Evolutionary conservation across 2,329 filamentous ascomycete genomes (phyloP).

Genomic region (Aspergillus aculeatinus): DNA sequence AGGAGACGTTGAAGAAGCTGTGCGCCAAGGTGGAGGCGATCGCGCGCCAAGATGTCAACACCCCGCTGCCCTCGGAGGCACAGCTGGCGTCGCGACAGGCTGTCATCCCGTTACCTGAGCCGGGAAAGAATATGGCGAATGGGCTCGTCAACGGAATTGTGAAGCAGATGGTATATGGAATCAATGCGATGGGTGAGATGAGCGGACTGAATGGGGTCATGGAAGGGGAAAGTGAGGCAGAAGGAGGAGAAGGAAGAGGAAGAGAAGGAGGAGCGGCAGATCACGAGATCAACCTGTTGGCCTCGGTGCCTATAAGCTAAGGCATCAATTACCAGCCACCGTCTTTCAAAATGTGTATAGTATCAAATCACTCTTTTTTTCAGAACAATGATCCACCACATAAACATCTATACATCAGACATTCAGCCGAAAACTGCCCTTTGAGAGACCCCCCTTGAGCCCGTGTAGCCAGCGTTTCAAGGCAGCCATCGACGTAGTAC

Average conservation of each 20-base stretch:
- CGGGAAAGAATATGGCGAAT: neutral
- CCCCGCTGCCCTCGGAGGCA: neutral
- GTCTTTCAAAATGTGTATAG: no score
- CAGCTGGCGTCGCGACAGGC: neutral
- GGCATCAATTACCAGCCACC: neutral
- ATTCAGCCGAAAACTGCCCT: no score
- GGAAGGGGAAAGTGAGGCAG: neutral
- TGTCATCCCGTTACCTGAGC: constrained; percentile 11
- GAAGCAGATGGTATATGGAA: constrained; percentile 10
- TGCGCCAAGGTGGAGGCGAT: constrained; percentile 8
- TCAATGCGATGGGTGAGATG: constrained; percentile 5
- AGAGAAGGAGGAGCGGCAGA: neutral
- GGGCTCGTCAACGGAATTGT: constrained; percentile 8
- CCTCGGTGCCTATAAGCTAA: constrained; percentile 11
- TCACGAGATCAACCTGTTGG: constrained; percentile 9
- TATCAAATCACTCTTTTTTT: no score
- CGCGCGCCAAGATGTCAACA: constrained; percentile 3
- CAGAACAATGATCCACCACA: no score
- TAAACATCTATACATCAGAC: no score
- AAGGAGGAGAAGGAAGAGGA: neutral
- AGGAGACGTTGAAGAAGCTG: constrained; percentile 8
- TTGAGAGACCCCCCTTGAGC: no score
- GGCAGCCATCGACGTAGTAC: no score
- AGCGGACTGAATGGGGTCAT: neutral
- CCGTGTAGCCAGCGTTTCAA: no score